phyloP scores from a whole-genome alignment of 495 filamentous ascomycete species.

The Penicillium mononematosum region DNA sequence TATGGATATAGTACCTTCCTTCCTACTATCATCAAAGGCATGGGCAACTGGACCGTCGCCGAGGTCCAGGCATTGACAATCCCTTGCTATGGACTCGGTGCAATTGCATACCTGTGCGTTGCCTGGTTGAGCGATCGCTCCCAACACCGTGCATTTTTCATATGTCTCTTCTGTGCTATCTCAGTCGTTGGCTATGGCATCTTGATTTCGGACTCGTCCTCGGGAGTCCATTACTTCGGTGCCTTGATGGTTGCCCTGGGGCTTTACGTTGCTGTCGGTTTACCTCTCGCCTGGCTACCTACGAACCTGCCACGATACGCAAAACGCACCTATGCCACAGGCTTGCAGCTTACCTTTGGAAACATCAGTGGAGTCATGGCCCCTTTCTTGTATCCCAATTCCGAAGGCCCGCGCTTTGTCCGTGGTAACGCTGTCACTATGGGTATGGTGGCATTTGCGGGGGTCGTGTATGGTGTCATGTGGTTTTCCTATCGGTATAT shows the following conservation, averaged over 20 bases:
- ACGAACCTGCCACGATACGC: slow-evolving; percentile 63
- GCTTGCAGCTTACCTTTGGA: slow-evolving; percentile 64
- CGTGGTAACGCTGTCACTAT: slow-evolving; percentile 50
- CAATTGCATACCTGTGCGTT: slow-evolving; percentile 60
- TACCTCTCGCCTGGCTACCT: slow-evolving; percentile 68
- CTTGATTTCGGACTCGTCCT: slow-evolving; percentile 55
- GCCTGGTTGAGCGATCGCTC: slow-evolving; percentile 61
- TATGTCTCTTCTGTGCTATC: slow-evolving; percentile 54
- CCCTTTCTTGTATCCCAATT: slow-evolving; percentile 51
- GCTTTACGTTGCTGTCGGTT: slow-evolving; percentile 65
- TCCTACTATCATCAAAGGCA: slow-evolving; percentile 71
- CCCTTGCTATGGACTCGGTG: slow-evolving; percentile 70
- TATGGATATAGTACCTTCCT: slow-evolving; percentile 78
- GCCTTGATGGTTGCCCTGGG: slow-evolving; percentile 71
- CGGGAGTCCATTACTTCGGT: slow-evolving; percentile 68
- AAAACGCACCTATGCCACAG: slow-evolving; percentile 68
- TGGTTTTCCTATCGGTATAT: slow-evolving; percentile 53
- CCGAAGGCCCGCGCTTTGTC: slow-evolving; percentile 43
- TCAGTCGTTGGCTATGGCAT: slow-evolving; percentile 69
- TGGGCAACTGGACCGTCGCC: slow-evolving; percentile 60
- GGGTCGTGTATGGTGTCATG: slow-evolving; percentile 50
- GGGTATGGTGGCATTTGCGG: slow-evolving; percentile 40
- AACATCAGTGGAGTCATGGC: slow-evolving; percentile 70
- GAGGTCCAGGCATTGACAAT: slow-evolving; percentile 75
- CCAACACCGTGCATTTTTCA: slow-evolving; percentile 61